A percentile compares a stretch with the other conserved stretches of the same genome.
phyloP scores from a whole-genome alignment of 306 rosid genomes.

The Sechiopsis laciniata region DNA sequence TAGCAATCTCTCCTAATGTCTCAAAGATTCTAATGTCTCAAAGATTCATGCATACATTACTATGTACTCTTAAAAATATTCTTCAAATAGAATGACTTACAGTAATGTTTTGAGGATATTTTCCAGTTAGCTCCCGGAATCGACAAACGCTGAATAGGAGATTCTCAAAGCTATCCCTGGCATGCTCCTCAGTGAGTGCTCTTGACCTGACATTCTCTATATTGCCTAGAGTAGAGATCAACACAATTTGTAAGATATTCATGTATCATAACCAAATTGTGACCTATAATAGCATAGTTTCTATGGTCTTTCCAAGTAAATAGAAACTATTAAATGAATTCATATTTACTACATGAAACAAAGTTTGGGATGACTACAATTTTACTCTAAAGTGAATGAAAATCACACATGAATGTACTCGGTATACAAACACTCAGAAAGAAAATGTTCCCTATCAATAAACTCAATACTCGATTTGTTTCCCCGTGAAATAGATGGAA shows the following conservation, averaged over 20 bases:
- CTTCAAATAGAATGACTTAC: slow-evolving; percentile 34
- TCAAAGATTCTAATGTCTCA: not conserved
- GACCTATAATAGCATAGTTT: not conserved
- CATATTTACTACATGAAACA: not conserved
- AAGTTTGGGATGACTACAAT: not conserved
- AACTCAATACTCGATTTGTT: not conserved
- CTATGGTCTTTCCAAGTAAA: not conserved
- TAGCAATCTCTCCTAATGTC: not conserved
- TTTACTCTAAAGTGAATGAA: not conserved
- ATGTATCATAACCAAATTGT: not conserved
- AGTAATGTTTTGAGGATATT: slow-evolving; percentile 75
- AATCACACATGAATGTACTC: not conserved
- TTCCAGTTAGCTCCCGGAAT: slow-evolving; percentile 84
- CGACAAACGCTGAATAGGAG: slow-evolving; percentile 88
- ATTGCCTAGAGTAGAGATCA: slow-evolving; percentile 41
- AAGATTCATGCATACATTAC: not conserved
- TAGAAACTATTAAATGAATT: not conserved
- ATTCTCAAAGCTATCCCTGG: slow-evolving; percentile 92
- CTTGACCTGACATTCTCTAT: slow-evolving; percentile 57
- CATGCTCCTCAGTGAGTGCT: slow-evolving; percentile 94
- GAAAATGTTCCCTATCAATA: not conserved
- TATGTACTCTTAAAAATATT: not conserved
- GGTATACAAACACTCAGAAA: not conserved
- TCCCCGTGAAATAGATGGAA: not conserved
- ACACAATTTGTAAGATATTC: slow-evolving; percentile 12